Percentiles rank a stretch among this genome's conserved stretches.
Conservation (phyloP, 352 stramenopile genomes). For the Blastocystis sp. region DNA sequence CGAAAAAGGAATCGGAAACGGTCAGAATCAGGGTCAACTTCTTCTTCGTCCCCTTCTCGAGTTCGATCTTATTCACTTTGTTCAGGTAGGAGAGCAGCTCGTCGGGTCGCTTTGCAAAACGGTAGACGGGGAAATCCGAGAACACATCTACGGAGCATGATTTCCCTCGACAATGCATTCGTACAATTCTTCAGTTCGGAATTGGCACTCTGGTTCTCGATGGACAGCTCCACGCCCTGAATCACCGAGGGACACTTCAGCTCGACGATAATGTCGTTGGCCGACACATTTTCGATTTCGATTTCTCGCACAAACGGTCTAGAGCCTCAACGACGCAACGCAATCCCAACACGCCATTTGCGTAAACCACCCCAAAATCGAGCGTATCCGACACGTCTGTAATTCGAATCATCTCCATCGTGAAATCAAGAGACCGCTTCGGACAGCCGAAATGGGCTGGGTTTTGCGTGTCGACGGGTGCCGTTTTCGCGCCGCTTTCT, state of each 20-base stretch:
- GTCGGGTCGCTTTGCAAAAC: constrained; percentile 39
- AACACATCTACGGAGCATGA: constrained; percentile 17
- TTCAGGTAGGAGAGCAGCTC: constrained; percentile 51
- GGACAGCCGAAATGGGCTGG: background rate
- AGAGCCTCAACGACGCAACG: background rate
- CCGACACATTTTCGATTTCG: constrained; percentile 37
- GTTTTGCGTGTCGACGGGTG: background rate
- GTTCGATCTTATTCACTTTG: constrained; percentile 19
- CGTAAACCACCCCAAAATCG: constrained; percentile 42
- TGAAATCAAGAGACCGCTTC: background rate
- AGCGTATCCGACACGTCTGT: constrained; percentile 8
- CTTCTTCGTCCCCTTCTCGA: constrained; percentile 21
- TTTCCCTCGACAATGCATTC: background rate
- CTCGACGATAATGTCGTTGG: constrained; percentile 36
- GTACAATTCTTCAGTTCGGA: constrained; percentile 45
- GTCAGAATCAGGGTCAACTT: constrained; percentile 19
- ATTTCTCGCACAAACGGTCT: constrained; percentile 34
- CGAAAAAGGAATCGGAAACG: background rate
- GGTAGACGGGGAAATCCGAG: constrained; percentile 37
- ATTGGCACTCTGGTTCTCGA: constrained; percentile 57
- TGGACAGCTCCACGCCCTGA: constrained; percentile 27
- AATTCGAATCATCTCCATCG: constrained; percentile 14
- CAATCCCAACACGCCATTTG: constrained; percentile 27
- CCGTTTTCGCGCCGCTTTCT: constrained; percentile 1
- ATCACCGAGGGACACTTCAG: background rate